Evolutionary conservation across 495 filamentous ascomycete genomes (phyloP).

Genomic region (Opeltia flavorubescens): DNA sequence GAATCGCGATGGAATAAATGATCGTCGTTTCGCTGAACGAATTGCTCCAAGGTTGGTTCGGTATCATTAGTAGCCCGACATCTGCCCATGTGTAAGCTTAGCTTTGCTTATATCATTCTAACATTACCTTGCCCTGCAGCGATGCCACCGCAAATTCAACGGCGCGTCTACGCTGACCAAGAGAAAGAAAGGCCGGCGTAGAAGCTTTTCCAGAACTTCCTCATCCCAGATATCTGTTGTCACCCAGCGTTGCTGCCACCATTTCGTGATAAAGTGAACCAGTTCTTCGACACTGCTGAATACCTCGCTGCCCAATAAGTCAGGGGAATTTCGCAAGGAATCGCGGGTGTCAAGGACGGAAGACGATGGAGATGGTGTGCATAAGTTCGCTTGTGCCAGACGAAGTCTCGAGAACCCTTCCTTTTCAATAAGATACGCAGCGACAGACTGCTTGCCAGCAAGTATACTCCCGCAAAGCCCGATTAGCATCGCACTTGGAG

Average conservation of each 20-base stretch:
- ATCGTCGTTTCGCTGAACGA: slow-evolving; percentile 60
- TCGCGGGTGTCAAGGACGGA: no score
- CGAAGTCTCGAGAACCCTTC: slow-evolving; percentile 56
- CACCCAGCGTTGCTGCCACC: slow-evolving; percentile 72
- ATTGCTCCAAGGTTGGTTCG: slow-evolving; percentile 55
- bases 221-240: slow-evolving; percentile 67
- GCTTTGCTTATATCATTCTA: background rate
- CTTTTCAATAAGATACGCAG: slow-evolving; percentile 62
- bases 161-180: slow-evolving; percentile 87
- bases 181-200: slow-evolving; percentile 78
- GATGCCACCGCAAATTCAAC: slow-evolving; percentile 63
- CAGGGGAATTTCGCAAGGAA: slow-evolving; percentile 10
- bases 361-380: no score
- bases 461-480: slow-evolving; percentile 93
- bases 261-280: slow-evolving; percentile 69
- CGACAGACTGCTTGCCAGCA: slow-evolving; percentile 76
- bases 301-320: background rate
- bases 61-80: slow-evolving; percentile 9
- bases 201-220: slow-evolving; percentile 51
- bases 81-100: background rate
- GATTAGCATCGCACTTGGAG: slow-evolving; percentile 68
- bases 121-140: slow-evolving; percentile 43
- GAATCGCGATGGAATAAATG: slow-evolving; percentile 55
- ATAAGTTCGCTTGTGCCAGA: slow-evolving; percentile 10
- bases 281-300: slow-evolving; percentile 51